Conservation (phyloP, 257 asterid genomes). For the Salvia rosmarinus region DNA sequence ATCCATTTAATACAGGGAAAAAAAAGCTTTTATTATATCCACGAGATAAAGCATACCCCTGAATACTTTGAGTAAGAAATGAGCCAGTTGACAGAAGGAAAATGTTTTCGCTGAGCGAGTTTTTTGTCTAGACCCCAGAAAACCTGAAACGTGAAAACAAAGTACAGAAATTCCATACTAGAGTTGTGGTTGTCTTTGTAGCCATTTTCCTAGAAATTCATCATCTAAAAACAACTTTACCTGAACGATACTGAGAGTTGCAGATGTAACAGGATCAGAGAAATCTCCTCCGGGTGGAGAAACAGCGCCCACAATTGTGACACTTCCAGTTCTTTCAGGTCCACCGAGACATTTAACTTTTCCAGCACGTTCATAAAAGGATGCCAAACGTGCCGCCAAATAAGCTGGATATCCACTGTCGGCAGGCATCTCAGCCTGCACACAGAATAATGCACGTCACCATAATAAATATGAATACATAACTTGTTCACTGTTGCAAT, state of each 20-base stretch:
- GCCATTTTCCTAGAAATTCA: conserved; percentile 26
- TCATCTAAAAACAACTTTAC: conserved; percentile 38
- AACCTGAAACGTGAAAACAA: conserved; percentile 58
- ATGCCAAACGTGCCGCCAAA: conserved; percentile 97
- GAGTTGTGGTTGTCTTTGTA: not conserved
- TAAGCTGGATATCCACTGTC: conserved; percentile 99
- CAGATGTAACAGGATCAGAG: conserved; percentile 99
- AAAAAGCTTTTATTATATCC: not conserved
- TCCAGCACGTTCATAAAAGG: conserved; percentile 99
- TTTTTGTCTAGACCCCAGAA: conserved; percentile 99
- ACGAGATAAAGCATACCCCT: conserved; percentile 54
- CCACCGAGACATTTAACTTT: conserved; percentile 98
- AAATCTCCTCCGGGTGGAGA: conserved; percentile 99
- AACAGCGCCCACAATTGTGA: conserved; percentile 98
- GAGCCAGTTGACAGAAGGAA: conserved; percentile 99
- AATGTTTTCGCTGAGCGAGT: conserved; percentile 96
- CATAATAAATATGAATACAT: not conserved
- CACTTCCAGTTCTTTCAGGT: conserved; percentile 98
- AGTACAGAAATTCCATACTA: conserved; percentile 25
- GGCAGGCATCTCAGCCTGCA: conserved; percentile 99
- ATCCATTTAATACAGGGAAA: conserved; percentile 11
- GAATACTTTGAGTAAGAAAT: conserved; percentile 97
- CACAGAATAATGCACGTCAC: conserved; percentile 28
- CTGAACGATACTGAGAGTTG: conserved; percentile 99
- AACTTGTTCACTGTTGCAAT: conserved; percentile 20